Percentiles rank a stretch among this genome's conserved stretches.
These are phyloP conservation scores for Myxozyma melibiosi DNA, from an alignment of 805 yeast species.

Conservation along the genomic window DNA sequence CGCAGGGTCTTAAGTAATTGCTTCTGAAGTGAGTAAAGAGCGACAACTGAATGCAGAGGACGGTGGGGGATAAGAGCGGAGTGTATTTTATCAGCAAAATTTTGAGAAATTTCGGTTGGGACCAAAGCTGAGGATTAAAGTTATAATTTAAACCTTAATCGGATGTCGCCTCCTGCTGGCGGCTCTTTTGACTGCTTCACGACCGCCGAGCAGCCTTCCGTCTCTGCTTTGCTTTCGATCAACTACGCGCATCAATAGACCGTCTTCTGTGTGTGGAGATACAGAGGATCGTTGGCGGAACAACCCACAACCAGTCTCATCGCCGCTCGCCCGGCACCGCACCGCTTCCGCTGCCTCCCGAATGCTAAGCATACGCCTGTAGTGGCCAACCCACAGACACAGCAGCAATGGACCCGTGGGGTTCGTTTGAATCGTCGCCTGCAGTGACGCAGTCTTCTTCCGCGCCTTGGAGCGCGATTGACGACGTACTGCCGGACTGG, in stretches of 20 bases:
- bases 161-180: neutral
- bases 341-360: neutral
- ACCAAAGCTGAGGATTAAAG: neutral
- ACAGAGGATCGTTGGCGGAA: neutral
- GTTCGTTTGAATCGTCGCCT: conserved; percentile 14
- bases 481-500: conserved; percentile 31
- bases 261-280: neutral
- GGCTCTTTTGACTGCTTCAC: too few relatives aligned
- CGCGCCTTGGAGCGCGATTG: conserved; percentile 13
- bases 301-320: neutral
- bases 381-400: neutral
- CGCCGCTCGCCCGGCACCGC: neutral
- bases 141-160: neutral
- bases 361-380: too few relatives aligned
- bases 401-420: conserved; percentile 28
- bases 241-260: too few relatives aligned
- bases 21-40: too few relatives aligned
- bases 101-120: conserved; percentile 2
- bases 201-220: too few relatives aligned
- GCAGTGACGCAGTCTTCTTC: conserved; percentile 4
- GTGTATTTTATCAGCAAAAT: neutral
- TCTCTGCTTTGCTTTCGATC: too few relatives aligned
- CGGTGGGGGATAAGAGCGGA: too few relatives aligned
- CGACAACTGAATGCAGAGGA: too few relatives aligned
- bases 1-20: too few relatives aligned